These are phyloP conservation scores for Punctularia strigosozonata DNA, from an alignment of 768 basidiomycete species.

Conservation along the genomic window DNA sequence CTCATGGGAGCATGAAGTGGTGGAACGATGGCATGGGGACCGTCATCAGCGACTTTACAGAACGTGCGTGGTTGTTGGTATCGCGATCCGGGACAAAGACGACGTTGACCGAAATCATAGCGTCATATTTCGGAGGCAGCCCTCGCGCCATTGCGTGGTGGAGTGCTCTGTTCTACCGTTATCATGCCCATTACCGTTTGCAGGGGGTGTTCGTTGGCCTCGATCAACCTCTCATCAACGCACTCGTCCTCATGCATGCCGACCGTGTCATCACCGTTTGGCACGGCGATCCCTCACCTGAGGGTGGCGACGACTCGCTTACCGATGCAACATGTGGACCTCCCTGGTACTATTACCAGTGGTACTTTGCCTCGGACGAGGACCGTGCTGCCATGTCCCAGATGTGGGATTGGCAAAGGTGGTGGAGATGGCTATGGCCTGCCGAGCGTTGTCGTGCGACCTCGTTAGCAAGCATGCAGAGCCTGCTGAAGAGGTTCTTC, in stretches of 20 bases:
- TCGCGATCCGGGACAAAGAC: background rate
- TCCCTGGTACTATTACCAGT: slow-evolving; percentile 40
- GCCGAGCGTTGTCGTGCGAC: background rate
- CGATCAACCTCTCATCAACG: slow-evolving; percentile 44
- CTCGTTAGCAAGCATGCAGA: background rate
- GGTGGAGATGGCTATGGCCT: background rate
- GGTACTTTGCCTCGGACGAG: slow-evolving; percentile 25
- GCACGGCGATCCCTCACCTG: slow-evolving; percentile 14
- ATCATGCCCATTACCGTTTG: slow-evolving; percentile 38
- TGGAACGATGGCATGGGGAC: slow-evolving; percentile 40
- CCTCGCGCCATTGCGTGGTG: slow-evolving; percentile 34
- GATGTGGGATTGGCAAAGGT: slow-evolving; percentile 6
- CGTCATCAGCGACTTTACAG: slow-evolving; percentile 36
- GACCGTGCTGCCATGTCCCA: slow-evolving; percentile 13
- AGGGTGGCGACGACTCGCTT: slow-evolving; percentile 16
- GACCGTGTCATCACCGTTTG: slow-evolving; percentile 33
- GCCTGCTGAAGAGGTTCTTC: background rate
- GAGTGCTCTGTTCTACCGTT: slow-evolving; percentile 30
- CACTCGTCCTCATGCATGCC: slow-evolving; percentile 33
- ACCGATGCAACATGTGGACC: slow-evolving; percentile 31
- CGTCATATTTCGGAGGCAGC: slow-evolving; percentile 48
- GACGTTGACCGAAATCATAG: slow-evolving; percentile 15
- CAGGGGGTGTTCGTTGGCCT: slow-evolving; percentile 42
- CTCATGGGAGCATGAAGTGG: slow-evolving; percentile 14
- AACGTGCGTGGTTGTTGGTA: slow-evolving; percentile 25